These are phyloP conservation scores for Arachnomyces sp. DNA, from an alignment of 2,329 filamentous ascomycete genomes.

Conservation along the genomic window DNA sequence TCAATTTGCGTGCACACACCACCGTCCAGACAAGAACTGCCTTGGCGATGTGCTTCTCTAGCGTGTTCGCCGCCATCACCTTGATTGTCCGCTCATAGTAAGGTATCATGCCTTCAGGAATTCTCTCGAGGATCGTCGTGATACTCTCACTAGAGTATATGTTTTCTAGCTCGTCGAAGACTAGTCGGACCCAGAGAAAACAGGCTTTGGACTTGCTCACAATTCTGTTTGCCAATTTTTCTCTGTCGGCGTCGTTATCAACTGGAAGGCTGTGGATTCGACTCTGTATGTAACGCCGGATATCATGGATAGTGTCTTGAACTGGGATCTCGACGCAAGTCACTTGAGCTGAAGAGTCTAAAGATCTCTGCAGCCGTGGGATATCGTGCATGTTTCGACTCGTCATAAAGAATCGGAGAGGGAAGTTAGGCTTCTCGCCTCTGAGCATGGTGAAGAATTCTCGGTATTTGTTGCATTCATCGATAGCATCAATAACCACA, in stretches of 20 bases:
- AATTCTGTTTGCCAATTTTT: too few species aligned
- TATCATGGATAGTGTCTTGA: too few species aligned
- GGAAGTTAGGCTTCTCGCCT: too few species aligned
- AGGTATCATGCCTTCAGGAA: slow-evolving; percentile 28
- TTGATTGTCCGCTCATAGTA: slow-evolving; percentile 27
- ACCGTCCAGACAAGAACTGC: slow-evolving; percentile 31
- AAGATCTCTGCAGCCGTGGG: too few species aligned
- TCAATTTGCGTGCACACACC: slow-evolving; percentile 27
- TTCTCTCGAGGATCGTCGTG: slow-evolving; percentile 19
- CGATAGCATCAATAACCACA: slow-evolving; percentile 14
- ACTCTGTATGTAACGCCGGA: too few species aligned
- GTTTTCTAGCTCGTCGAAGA: slow-evolving; percentile 23
- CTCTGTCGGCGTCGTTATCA: too few species aligned
- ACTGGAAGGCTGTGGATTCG: too few species aligned
- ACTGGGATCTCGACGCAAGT: too few species aligned
- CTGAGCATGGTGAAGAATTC: too few species aligned
- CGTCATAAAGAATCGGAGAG: too few species aligned
- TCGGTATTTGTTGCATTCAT: slow-evolving; percentile 9
- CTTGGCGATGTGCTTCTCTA: slow-evolving; percentile 25
- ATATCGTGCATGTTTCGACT: too few species aligned
- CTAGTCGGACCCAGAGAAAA: slow-evolving; percentile 28
- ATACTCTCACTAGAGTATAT: slow-evolving; percentile 19
- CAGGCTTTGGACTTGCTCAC: slow-evolving; percentile 21
- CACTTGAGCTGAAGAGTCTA: too few species aligned
- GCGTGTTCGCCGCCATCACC: slow-evolving; percentile 18